These are phyloP conservation scores for Mortierella sp. DNA, from an alignment of 371 early-diverging fungal genomes.

Conservation along the genomic window DNA sequence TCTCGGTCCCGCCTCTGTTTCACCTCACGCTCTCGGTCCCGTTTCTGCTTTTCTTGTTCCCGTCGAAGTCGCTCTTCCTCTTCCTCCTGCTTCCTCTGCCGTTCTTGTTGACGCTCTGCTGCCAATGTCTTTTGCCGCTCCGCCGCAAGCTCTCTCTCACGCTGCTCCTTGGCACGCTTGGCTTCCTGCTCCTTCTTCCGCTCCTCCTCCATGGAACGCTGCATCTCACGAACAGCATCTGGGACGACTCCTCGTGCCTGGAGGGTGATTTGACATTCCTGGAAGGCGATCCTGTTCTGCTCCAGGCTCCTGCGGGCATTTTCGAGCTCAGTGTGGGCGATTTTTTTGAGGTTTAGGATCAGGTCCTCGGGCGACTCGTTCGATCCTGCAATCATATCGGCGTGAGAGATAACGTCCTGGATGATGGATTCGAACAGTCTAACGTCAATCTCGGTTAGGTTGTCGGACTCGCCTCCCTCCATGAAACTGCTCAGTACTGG, in stretches of 20 bases:
- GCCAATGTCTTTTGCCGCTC: conserved; percentile 11
- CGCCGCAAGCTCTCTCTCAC: conserved; percentile 15
- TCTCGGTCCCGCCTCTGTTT: conserved; percentile 1
- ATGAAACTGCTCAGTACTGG: conserved; percentile 36
- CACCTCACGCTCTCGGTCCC: conserved; percentile 17
- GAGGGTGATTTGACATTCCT: conserved; percentile 44
- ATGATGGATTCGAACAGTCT: conserved; percentile 45
- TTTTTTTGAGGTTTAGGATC: conserved; percentile 40
- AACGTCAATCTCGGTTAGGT: conserved; percentile 36
- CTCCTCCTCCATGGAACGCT: conserved; percentile 51
- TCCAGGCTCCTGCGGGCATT: conserved; percentile 31
- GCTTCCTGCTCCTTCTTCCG: conserved; percentile 34
- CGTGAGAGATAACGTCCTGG: conserved; percentile 51
- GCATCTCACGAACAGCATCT: conserved; percentile 34
- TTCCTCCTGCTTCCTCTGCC: conserved; percentile 17
- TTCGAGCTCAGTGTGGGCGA: conserved; percentile 42
- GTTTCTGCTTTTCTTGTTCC: conserved; percentile 16
- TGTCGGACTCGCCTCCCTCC: background rate
- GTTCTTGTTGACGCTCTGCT: conserved; percentile 12
- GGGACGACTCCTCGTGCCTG: conserved; percentile 41
- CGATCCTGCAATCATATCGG: conserved; percentile 50
- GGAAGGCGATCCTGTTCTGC: conserved; percentile 36
- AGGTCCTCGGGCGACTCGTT: conserved; percentile 32
- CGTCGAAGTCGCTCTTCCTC: conserved; percentile 23
- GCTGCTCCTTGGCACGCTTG: conserved; percentile 38